Conservation (phyloP, 352 stramenopile genomes). For the Saprolegnia diclina region DNA sequence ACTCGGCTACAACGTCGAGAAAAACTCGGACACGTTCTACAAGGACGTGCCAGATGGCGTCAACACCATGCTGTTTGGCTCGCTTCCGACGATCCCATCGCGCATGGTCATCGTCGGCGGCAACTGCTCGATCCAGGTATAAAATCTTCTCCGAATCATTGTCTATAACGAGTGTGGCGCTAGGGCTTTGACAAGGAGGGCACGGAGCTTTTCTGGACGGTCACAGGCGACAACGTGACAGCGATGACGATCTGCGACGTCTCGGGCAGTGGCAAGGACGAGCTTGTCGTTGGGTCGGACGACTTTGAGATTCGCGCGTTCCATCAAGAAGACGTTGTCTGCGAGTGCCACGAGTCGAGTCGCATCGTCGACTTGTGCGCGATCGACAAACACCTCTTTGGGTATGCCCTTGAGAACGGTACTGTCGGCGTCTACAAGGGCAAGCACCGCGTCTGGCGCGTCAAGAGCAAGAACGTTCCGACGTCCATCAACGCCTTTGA, state of each 20-base stretch:
- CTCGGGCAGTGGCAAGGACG: constrained; percentile 53
- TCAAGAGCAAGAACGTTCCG: constrained; percentile 87
- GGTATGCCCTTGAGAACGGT: constrained; percentile 87
- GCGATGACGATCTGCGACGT: constrained; percentile 71
- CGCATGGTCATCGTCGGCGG: constrained; percentile 86
- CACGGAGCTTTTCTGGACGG: constrained; percentile 86
- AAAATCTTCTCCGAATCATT: background rate
- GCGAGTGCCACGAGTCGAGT: constrained; percentile 85
- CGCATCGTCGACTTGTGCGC: constrained; percentile 60
- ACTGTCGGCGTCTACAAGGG: constrained; percentile 91
- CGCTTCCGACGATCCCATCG: constrained; percentile 38
- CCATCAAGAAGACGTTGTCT: constrained; percentile 82
- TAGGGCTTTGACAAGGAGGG: constrained; percentile 77
- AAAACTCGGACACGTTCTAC: constrained; percentile 93
- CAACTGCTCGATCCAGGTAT: constrained; percentile 84
- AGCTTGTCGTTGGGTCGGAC: constrained; percentile 86
- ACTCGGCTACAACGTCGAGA: constrained; percentile 89
- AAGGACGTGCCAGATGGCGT: constrained; percentile 84
- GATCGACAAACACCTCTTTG: constrained; percentile 70
- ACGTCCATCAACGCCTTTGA: constrained; percentile 83
- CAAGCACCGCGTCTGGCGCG: constrained; percentile 81
- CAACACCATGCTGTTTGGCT: constrained; percentile 74
- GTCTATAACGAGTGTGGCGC: background rate
- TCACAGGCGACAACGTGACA: constrained; percentile 88
- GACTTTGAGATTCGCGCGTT: constrained; percentile 90